Evolutionary conservation across 805 yeast species (phyloP).

Genomic region (Wickerhamiella kurtzmanii): DNA sequence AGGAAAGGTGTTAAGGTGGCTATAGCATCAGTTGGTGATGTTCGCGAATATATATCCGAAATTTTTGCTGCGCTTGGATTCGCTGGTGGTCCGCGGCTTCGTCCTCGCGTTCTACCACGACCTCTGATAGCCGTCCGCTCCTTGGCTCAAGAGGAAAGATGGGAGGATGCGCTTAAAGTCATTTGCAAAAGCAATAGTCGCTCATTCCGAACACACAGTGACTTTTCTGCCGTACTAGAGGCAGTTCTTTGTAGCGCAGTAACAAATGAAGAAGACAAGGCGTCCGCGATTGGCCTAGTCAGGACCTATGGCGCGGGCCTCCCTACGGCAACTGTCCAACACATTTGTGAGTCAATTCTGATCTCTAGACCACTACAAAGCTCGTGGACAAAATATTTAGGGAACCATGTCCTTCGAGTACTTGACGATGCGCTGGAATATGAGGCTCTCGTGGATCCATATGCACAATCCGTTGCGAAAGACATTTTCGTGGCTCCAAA

Average conservation of each 20-base stretch:
- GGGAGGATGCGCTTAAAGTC: neutral
- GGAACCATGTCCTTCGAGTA: neutral
- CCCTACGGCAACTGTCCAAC: neutral
- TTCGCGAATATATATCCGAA: neutral
- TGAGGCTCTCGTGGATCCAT: conserved; percentile 2
- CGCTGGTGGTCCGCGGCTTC: neutral
- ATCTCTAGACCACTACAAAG: neutral
- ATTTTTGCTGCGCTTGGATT: neutral
- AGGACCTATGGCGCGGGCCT: neutral
- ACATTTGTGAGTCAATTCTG: neutral
- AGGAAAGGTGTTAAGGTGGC: neutral
- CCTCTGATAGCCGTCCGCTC: neutral
- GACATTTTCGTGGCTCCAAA: neutral
- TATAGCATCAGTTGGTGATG: neutral
- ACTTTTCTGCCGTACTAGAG: neutral
- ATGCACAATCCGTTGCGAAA: neutral
- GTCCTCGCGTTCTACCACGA: neutral
- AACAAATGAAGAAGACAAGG: neutral
- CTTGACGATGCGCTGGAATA: neutral
- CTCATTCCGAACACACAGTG: neutral
- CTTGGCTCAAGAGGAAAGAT: neutral
- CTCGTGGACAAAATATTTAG: neutral
- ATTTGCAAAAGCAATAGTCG: neutral
- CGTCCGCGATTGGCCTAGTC: neutral
- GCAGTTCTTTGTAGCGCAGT: neutral